Evolutionary conservation across 108 stramenopile genomes (phyloP).

Genomic region (Cyclotella atomus): DNA sequence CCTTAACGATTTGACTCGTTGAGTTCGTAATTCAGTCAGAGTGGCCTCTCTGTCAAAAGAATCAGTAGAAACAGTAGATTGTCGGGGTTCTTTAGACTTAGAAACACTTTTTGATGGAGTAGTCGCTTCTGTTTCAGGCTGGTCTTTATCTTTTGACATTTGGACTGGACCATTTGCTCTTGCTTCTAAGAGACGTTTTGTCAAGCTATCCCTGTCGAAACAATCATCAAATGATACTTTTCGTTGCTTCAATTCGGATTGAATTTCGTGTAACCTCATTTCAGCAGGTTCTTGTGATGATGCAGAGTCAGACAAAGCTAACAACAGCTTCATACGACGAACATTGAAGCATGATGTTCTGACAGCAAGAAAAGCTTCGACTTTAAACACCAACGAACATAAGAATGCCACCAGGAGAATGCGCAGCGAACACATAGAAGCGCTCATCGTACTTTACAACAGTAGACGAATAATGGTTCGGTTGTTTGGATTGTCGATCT

Average conservation of each 20-base stretch:
- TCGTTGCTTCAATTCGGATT: conserved; percentile 54
- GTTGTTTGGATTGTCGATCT: no score
- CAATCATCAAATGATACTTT: conserved; percentile 64
- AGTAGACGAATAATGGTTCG: no score
- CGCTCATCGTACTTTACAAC: background rate
- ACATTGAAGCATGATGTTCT: background rate
- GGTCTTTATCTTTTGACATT: background rate
- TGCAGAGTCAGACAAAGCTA: background rate
- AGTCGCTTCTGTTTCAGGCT: background rate
- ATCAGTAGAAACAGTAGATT: background rate
- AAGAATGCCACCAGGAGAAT: background rate
- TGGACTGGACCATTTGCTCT: conserved; percentile 28
- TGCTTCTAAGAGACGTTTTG: conserved; percentile 57
- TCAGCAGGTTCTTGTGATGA: background rate
- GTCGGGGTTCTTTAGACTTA: background rate
- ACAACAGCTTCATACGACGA: background rate
- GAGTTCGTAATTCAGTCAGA: conserved; percentile 57
- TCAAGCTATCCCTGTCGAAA: conserved; percentile 74
- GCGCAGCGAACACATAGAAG: background rate
- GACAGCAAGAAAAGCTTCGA: background rate
- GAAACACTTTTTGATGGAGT: background rate
- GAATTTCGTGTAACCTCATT: conserved; percentile 7
- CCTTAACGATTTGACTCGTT: conserved; percentile 61
- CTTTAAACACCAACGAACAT: background rate
- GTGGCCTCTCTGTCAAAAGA: conserved; percentile 51